Base-by-base conservation (phyloP, 805 yeast genomes). In the Komagataella pastoris region DNA sequence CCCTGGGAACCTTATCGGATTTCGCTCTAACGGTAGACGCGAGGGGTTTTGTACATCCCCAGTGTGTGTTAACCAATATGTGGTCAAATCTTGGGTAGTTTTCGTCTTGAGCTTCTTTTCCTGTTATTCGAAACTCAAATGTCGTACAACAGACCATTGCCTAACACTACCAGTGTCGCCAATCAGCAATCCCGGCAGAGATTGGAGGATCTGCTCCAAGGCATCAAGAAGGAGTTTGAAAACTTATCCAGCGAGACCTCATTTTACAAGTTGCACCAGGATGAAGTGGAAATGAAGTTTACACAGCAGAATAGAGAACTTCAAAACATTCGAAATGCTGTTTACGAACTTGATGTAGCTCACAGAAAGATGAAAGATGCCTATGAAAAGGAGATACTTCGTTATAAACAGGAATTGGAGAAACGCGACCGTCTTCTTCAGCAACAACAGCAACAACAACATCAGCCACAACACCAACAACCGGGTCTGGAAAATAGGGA, bases 351-450 rank as follows among this genome's bases (percentile, higher is more conserved):
- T 61, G 97, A 91, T 67, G 79, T 84, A 77, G 91, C 96, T 45
- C 98, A 91, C 71, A 77, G 96, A 59, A 87, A 88, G 64, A 86
- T 93, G 77, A 90, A 91, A 70, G 97, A 91, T 62, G 89, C 90
- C 48, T 93, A 91, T 68, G 97, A 91, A 67, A 96, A 87, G 61
- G 98, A 91, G 69, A 85, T 93, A 52, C 72, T 80, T 63, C 76
- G 93, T 58, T 76, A 91, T 67, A 89, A 91, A 67, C 80, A 82
- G 56, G 96, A 89, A 65, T 74, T 91, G 57, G 96, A 88, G 60
- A 79, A 76, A 61, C 75, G 90, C 59, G 95, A 87, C 63, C 76
- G 91, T 65, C 73, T 75, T 59, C 54, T 66, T 71, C 64, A 66
- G 64, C 67, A 61, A 59, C 76, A 65, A 57, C 66, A 59, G 52